phyloP scores from a whole-genome alignment of 805 yeast species.

The Lipomyces orientalis region DNA sequence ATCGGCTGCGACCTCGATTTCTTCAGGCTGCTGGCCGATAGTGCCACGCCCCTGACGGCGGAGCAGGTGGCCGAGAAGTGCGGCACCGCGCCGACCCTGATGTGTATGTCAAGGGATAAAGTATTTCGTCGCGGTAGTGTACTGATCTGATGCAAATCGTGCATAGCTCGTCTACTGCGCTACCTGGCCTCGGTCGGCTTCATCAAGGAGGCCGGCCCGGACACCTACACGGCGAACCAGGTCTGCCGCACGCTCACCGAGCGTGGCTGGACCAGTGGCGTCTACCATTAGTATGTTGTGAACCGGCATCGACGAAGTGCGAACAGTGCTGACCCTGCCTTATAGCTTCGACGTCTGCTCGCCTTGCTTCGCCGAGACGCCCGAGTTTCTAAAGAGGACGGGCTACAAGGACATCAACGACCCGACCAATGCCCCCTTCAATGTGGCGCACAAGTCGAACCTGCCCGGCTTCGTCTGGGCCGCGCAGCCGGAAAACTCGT shows the following conservation, averaged over 20 bases:
- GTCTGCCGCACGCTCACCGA: too few relatives aligned
- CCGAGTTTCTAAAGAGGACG: background rate
- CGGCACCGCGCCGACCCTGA: background rate
- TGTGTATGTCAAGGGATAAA: background rate
- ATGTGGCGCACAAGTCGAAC: background rate
- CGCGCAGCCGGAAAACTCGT: background rate
- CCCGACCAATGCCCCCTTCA: background rate
- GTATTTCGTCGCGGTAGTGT: background rate
- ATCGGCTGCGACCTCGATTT: conserved; percentile 5
- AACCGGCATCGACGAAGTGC: background rate
- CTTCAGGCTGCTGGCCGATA: background rate
- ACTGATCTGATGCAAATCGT: background rate
- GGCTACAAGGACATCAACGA: background rate
- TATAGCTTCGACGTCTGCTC: background rate
- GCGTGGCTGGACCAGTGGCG: too few relatives aligned
- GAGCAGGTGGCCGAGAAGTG: background rate
- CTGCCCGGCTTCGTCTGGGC: conserved; percentile 1
- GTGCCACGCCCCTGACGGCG: conserved; percentile 4
- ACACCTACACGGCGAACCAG: background rate
- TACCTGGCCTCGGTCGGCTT: background rate
- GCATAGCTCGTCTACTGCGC: background rate
- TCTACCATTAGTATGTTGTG: conserved; percentile 3
- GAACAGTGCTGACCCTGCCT: too few relatives aligned
- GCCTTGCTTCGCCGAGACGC: too few relatives aligned
- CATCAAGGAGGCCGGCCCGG: conserved; percentile 1